A percentile compares a stretch with the other conserved stretches of the same genome.
These are phyloP conservation scores for Fusarium sp. DNA, from an alignment of 2,329 filamentous ascomycete species.

Conservation along the genomic window DNA sequence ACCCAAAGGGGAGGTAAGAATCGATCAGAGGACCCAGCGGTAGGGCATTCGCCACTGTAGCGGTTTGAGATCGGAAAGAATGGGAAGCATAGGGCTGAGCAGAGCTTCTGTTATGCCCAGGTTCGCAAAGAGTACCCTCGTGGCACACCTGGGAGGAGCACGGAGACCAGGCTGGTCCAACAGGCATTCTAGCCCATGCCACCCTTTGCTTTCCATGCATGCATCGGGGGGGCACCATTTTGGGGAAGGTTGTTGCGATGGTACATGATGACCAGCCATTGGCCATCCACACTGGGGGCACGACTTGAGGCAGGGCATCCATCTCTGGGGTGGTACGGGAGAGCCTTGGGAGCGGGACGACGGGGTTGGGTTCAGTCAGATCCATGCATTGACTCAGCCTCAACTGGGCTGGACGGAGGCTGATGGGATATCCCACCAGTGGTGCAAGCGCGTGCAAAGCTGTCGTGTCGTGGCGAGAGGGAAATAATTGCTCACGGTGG, in stretches of 20 bases:
- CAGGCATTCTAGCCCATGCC: conserved; percentile 20
- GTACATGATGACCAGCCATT: conserved; percentile 21
- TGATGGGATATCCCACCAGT: conserved; percentile 13
- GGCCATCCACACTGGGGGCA: conserved; percentile 19
- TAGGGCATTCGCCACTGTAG: conserved; percentile 27
- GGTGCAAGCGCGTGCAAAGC: not conserved
- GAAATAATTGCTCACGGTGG: conserved; percentile 4
- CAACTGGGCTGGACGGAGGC: conserved; percentile 13
- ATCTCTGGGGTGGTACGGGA: conserved; percentile 10
- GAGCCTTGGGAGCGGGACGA: not conserved
- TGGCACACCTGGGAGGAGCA: conserved; percentile 8
- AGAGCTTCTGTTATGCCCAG: conserved; percentile 37
- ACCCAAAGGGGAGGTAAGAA: conserved; percentile 26
- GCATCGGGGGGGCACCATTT: conserved; percentile 24
- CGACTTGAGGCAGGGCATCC: conserved; percentile 19
- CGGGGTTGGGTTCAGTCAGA: conserved; percentile 12
- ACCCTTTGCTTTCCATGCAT: conserved; percentile 8
- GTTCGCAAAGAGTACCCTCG: conserved; percentile 14
- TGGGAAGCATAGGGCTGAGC: conserved; percentile 40
- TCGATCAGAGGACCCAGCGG: conserved; percentile 9
- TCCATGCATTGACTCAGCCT: conserved; percentile 30
- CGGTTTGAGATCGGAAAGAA: conserved; percentile 15
- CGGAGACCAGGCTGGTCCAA: conserved; percentile 6
- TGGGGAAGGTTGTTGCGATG: conserved; percentile 24
- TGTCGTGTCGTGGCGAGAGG: conserved; percentile 1